Base-by-base conservation (phyloP, 169 alveolate genomes). In the Perkinsus marinus region DNA sequence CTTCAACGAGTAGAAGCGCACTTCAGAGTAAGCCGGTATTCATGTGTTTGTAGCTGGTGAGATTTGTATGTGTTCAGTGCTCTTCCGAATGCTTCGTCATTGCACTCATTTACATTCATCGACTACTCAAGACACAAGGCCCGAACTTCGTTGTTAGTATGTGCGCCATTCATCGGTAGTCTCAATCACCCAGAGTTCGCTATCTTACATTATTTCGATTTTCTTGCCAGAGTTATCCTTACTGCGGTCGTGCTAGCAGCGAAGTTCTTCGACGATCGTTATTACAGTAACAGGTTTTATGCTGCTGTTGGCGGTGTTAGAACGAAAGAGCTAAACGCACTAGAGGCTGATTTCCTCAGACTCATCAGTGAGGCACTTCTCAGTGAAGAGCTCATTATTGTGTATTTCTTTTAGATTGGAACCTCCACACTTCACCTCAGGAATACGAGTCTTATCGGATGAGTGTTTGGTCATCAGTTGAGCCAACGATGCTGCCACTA, bases 291-390 rank as follows among this genome's bases (percentile, higher is more conserved):
- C 94, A 92, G 94, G 43, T 96, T 94, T 91, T 97, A 97, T 93
- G 98, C 99, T 6, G 96, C 96, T 69, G 97, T 98, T 26, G 99
- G 99, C 3, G 99, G 99, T 30, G 98, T 98, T 16, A 94, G 97
- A 38, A 96, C 97, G 38, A 91, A 95, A 43, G 99, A 98, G 92
- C 94, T 98, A 39, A 97, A 97, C 91, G 92, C 93, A 43, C 95
- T 98, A 34, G 99, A 98, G 94, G 94, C 94, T 5, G 95, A 95
- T 91, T 98, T 98, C 92, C 93, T 98, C 39, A 94, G 94, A 30
- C 94, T 96, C 43, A 90, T 98, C 68, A 96, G 79, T 57, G n/a
- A n/a, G n/a, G n/a, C n/a, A n/a, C n/a, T n/a, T n/a, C n/a, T n/a
- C n/a, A n/a, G n/a, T n/a, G n/a, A n/a, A n/a, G n/a, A n/a, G n/a